Evolutionary conservation across 2,329 filamentous ascomycete genomes (phyloP), one percentile per base, ranked within the genome.

Genomic region (Hansfordia pulvinata): DNA sequence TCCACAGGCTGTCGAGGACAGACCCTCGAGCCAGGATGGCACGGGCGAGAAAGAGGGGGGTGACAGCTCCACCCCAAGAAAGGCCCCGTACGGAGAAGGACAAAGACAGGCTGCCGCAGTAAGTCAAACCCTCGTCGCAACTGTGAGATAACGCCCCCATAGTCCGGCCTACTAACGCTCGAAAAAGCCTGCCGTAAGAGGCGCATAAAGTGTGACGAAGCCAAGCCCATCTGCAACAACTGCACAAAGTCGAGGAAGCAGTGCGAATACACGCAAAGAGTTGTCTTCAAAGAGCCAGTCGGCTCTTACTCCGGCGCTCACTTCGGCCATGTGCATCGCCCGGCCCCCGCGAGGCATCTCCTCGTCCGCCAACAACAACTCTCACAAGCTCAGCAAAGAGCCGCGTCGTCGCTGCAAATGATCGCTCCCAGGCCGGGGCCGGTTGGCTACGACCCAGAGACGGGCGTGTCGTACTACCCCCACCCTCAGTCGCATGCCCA

Each of bases 201-300:
- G 28, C 80, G 90, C 35, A 96, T 98, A 54, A 98, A 96, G 55
- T 98, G 90, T 52, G 90, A 90, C 35, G 90, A 96, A 50, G 82
- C 84, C 42, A 70, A 78, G 26, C 83, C 83, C 15, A 78, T 68
- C 16, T 90, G 83, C 53, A 74, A 67, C 43, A 92, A 92, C 45
- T 92, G 83, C 54, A 73, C 80, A 56, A 90, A 88, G 46, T 88
- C 81, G 11, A 88, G 86, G 52, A 69, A 83, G 10, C 63, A 74
- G 37, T 92, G 83, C 48, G 81, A 90, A 50, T 90, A 90, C 49
- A 84, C 74, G 39, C 78, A 83, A 48, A 70, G 78, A 24, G 74
- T 90, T 28, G 63, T 84, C 32, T 90, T 88, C 62, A 88, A 84
- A 47, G 68, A 81, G 26, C 76, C 75, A 5, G 55, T 77, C 30